Base-by-base conservation (phyloP, 176 grass and related monocot genomes). In the Miscanthus lutarioriparius region DNA sequence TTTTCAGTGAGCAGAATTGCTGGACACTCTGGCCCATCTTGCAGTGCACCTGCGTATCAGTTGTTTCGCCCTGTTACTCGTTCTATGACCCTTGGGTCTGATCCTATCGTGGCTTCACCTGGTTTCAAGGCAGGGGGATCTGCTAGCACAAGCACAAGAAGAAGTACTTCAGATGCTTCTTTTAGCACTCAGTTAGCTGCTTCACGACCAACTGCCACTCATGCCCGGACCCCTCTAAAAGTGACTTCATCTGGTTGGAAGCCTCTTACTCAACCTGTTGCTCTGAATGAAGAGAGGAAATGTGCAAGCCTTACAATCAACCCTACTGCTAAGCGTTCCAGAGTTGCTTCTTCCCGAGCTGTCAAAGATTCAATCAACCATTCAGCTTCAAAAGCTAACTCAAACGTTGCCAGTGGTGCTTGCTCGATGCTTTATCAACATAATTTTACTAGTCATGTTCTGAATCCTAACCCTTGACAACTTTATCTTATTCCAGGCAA, bases 51-150 rank as follows among this genome's bases (percentile, higher is more conserved):
- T 44, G 72, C 35, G 4, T 36, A 44, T 54, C 78, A 90, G 25
- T 45, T 30, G 10, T 83, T 67, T 67, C 88, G 74, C 58, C 88
- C 83, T 86, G 74, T 90, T 78, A 90, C 83, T 73, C 88, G 88
- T n/a, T 90, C 88, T 67, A 90, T 90, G 88, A 86, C 83, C 19
- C 37, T 67, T 47, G 16, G n/a, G 48, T 67, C 84, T 82, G 33
- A 59, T 59, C 36, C 67, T 22, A 37, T 66, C 67, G 10, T 58
- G 41, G 73, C 58, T 45, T 86, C 45, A 59, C 22, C 79, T 59
- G 74, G 71, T 33, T 70, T 28, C 58, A 86, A 83, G 79, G 84
- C 44, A 86, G 75, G 79, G 78, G 73, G 27, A 58, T 81, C 80
- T 44, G 45, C 68, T 82, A 83, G 83, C 56, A 59, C 79, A 73